A percentile compares a stretch with the other conserved stretches of the same genome.
Evolutionary conservation across 2,329 filamentous ascomycete genomes (phyloP).

Genomic region (Thielaviopsis euricoi): DNA sequence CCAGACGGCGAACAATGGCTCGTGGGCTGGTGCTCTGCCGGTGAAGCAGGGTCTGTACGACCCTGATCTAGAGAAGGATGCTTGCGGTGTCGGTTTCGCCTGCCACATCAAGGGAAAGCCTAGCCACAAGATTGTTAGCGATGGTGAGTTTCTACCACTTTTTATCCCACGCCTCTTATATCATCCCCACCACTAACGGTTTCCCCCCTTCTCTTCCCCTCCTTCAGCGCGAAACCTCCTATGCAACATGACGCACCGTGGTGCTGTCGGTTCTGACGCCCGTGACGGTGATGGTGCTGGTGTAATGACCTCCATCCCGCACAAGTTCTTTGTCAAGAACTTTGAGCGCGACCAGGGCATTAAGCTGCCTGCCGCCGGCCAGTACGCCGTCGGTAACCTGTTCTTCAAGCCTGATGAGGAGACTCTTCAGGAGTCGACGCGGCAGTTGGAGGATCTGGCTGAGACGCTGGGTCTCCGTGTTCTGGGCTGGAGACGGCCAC

Average conservation of each 20-base stretch:
- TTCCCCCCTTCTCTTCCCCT: too few species aligned
- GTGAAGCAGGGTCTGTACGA: constrained; percentile 98
- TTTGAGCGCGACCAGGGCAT: constrained; percentile 83
- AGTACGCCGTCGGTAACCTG: constrained; percentile 93
- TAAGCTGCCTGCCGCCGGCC: constrained; percentile 70
- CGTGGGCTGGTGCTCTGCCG: constrained; percentile 88
- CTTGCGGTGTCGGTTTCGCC: constrained; percentile 97
- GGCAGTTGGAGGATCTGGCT: constrained; percentile 87
- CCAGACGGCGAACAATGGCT: constrained; percentile 66
- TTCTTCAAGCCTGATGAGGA: constrained; percentile 97
- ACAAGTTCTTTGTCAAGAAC: constrained; percentile 97
- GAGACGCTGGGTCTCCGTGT: constrained; percentile 75
- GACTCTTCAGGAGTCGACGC: constrained; percentile 75
- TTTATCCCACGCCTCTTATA: too few species aligned
- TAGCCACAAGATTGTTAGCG: constrained; percentile 96
- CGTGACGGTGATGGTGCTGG: constrained; percentile 96
- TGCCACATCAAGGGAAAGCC: constrained; percentile 95
- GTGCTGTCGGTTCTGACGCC: constrained; percentile 92
- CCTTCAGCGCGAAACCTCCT: constrained; percentile 67
- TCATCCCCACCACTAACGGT: too few species aligned
- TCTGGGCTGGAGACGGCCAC: constrained; percentile 90
- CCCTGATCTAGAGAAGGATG: constrained; percentile 93
- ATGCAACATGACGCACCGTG: constrained; percentile 99
- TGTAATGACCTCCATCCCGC: constrained; percentile 98
- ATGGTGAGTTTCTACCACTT: constrained; percentile 61